Evolutionary conservation across 1,284 basidiomycete genomes (phyloP), one percentile per base, ranked within the genome.

Genomic region (Pyrrhoderma noxium): DNA sequence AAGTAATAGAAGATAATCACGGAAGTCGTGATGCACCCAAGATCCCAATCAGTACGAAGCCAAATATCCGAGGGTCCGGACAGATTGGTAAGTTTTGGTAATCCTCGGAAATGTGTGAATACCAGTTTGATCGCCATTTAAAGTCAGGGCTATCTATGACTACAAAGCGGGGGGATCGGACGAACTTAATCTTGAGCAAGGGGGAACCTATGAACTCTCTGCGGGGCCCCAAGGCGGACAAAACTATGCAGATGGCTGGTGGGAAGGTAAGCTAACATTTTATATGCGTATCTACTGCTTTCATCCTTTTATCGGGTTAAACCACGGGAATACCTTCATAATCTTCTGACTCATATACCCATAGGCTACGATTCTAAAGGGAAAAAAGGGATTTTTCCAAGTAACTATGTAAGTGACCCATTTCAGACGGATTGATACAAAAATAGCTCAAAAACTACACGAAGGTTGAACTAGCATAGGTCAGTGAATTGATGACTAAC

Each of bases 311-410:
- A 5, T 40, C 5, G n/a, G 38, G n/a, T 5, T 22, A 40, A 22
- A 14, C n/a, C 7, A 5, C n/a, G n/a, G n/a, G 21, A 22, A 40
- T 16, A 40, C 14, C 5, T 4, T 16, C 23, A 22, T 18, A 21
- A 16, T 47, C n/a, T 19, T 27, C 39, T 19, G 23, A 8, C 27
- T 21, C 36, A 18, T 14, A 47, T 40, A 39, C 13, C 59, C 57
- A 50, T 62, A 88, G 85, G 85, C 48, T 70, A 79, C 56, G 75
- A 80, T 59, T 65, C 70, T 45, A 64, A 65, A 49, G 82, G 85
- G 49, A 73, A 66, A 64, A 86, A 78, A 65, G 85, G 85, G 9
- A 86, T 89, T 60, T 89, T 89, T 68, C 87, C 86, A 35, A 87
- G 83, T 65, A 89, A 87, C 67, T 89, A 89, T 72, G 87, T 89